Base-by-base conservation (phyloP, 2,329 filamentous ascomycete species). In the Elsinoe necatrix region DNA sequence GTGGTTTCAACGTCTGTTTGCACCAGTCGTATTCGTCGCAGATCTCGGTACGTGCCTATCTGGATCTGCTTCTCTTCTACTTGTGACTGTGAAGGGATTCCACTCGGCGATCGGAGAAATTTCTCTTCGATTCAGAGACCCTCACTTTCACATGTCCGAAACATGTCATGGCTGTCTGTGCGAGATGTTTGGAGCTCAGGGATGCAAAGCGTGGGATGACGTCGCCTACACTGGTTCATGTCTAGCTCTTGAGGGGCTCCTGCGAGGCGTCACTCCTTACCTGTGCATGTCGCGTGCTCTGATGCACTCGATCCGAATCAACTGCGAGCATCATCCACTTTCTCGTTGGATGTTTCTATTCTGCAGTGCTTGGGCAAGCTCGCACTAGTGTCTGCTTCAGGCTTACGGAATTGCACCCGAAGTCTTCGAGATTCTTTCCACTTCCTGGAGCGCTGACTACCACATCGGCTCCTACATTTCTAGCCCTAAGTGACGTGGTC, bases 31-130 rank as follows among this genome's bases (percentile, higher is more conserved):
- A 52, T 31, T 52, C 48, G 48, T 35, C 31, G 48, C 48, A 52
- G 48, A 52, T 52, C 48, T 52, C 48, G 48, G 48, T 35, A 52
- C 48, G 48, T 52, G 48, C 48, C 48, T 52, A 52, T 52, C 48
- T 52, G 34, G 48, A 52, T 52, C 48, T 52, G 31, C 48, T 29
- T 27, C 20, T 29, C 16, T 12, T 7, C 11, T 2, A 8, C 6
- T 25, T 21, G n/a, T n/a, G n/a, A 9, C 16, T 18, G 20, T 23
- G 16, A 35, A 39, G 48, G 16, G 34, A 39, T 37, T 20, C 34
- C 31, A 39, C 48, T 52, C 39, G 48, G 48, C 48, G 48, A 52
- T 52, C 48, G 29, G 31, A 34, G 5, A 50, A 34, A 18, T 50
- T 50, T 31, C 25, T 50, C 45, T 18, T 50, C 18, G 25, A 34